A percentile compares a stretch with the other conserved stretches of the same genome.
Conservation (phyloP, 495 filamentous ascomycete genomes). For the Tuber magnatum region DNA sequence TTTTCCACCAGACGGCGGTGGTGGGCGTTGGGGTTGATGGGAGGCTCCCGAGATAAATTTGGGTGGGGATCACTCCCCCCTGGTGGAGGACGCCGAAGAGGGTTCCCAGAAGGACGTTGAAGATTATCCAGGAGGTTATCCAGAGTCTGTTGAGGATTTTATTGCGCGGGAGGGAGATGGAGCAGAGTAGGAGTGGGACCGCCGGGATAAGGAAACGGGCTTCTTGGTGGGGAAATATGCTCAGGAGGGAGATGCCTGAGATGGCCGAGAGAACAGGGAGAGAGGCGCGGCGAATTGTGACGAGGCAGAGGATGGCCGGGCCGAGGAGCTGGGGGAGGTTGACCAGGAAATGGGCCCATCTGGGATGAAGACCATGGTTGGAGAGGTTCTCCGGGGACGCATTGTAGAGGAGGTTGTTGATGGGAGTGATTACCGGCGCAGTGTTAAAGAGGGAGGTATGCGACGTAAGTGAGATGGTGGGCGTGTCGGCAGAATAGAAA, state of each 20-base stretch:
- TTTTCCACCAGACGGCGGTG: slow-evolving; percentile 92
- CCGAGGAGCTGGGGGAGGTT: slow-evolving; percentile 87
- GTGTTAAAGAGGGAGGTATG: slow-evolving; percentile 49
- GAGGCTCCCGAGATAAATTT: slow-evolving; percentile 45
- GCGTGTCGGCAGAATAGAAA: slow-evolving; percentile 59
- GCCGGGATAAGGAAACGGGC: slow-evolving; percentile 85
- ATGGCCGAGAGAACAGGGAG: slow-evolving; percentile 68
- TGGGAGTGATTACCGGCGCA: slow-evolving; percentile 70
- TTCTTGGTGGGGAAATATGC: slow-evolving; percentile 86
- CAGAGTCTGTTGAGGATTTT: slow-evolving; percentile 49
- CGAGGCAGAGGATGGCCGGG: slow-evolving; percentile 68
- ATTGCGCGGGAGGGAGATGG: slow-evolving; percentile 56
- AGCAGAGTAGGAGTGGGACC: slow-evolving; percentile 81
- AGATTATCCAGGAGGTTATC: slow-evolving; percentile 65
- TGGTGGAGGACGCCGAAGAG: slow-evolving; percentile 94
- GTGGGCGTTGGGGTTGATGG: slow-evolving; percentile 48
- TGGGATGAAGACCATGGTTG: slow-evolving; percentile 82
- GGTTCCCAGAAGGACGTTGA: slow-evolving; percentile 69
- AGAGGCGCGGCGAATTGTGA: slow-evolving; percentile 47
- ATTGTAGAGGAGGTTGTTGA: slow-evolving; percentile 92
- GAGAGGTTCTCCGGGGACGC: slow-evolving; percentile 67
- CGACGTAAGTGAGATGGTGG: slow-evolving; percentile 39
- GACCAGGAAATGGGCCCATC: slow-evolving; percentile 76
- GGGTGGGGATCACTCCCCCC: slow-evolving; percentile 79
- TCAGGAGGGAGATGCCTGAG: slow-evolving; percentile 70